Conservation (phyloP, 2,329 filamentous ascomycete species). For the Fusarium penzigii region DNA sequence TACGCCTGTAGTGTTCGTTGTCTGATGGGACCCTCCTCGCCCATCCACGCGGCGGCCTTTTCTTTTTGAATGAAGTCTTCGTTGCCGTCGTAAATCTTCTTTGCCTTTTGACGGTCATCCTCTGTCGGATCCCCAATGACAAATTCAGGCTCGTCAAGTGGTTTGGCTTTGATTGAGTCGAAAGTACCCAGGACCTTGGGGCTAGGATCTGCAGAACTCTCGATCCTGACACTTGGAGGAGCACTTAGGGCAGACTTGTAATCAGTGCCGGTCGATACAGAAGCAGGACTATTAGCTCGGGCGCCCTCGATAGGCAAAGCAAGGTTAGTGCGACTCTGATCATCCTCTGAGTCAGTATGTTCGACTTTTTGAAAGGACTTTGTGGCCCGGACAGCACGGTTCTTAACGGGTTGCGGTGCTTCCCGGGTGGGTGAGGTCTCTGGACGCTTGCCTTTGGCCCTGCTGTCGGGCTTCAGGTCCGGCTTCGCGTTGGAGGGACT, state of each 20-base stretch:
- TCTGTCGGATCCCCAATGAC: slow-evolving; percentile 60
- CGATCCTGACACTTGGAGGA: slow-evolving; percentile 47
- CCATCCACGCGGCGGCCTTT: slow-evolving; percentile 85
- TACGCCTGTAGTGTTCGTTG: slow-evolving; percentile 70
- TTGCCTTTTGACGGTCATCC: slow-evolving; percentile 75
- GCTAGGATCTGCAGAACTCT: slow-evolving; percentile 40
- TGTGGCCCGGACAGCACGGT: slow-evolving; percentile 31
- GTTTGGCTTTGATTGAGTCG: slow-evolving; percentile 39
- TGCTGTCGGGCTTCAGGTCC: slow-evolving; percentile 14
- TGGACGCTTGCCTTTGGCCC: slow-evolving; percentile 9
- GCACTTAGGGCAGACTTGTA: slow-evolving; percentile 45
- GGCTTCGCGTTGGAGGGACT: slow-evolving; percentile 12
- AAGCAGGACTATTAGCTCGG: slow-evolving; percentile 36
- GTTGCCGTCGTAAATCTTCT: slow-evolving; percentile 80
- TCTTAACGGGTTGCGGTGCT: slow-evolving; percentile 16
- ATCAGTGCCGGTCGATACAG: slow-evolving; percentile 40
- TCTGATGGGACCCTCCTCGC: slow-evolving; percentile 66
- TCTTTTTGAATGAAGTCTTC: slow-evolving; percentile 79
- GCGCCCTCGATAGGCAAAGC: slow-evolving; percentile 46
- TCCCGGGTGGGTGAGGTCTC: slow-evolving; percentile 9
- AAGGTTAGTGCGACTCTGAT: slow-evolving; percentile 36
- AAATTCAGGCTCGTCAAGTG: slow-evolving; percentile 60
- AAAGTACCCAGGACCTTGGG: slow-evolving; percentile 36
- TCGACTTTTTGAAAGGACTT: slow-evolving; percentile 28
- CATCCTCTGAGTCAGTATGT: slow-evolving; percentile 36